phyloP scores from a whole-genome alignment of 192 early-diverging fungal genomes.

The Linderina pennispora region DNA sequence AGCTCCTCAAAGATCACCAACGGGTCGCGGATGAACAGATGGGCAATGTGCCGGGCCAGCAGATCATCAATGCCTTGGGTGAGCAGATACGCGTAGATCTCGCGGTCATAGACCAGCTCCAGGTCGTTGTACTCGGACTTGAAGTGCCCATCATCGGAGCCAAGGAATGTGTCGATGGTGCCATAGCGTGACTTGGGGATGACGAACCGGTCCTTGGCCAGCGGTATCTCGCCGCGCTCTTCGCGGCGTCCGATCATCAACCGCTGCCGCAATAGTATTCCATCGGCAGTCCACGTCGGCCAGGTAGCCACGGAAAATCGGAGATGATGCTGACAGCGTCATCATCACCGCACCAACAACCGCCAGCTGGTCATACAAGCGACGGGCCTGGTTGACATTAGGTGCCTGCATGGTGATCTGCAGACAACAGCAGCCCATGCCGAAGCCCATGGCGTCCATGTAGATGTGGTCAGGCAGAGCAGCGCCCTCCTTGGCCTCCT shows the following conservation, averaged over 20 bases:
- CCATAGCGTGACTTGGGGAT: slow-evolving; percentile 97
- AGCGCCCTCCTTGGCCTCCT: slow-evolving; percentile 64
- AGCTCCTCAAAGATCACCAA: slow-evolving; percentile 92
- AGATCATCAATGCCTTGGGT: slow-evolving; percentile 80
- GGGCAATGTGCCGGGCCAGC: slow-evolving; percentile 87
- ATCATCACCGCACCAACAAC: slow-evolving; percentile 90
- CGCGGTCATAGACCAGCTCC: slow-evolving; percentile 69
- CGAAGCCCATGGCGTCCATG: slow-evolving; percentile 98
- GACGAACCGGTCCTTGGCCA: slow-evolving; percentile 65
- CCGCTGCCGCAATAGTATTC: slow-evolving; percentile 90
- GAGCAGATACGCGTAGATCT: slow-evolving; percentile 66
- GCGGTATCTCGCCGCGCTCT: slow-evolving; percentile 76
- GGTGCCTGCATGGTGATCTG: slow-evolving; percentile 98
- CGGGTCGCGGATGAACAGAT: slow-evolving; percentile 98
- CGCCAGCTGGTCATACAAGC: slow-evolving; percentile 93
- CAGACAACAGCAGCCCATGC: slow-evolving; percentile 97
- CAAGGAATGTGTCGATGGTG: slow-evolving; percentile 86
- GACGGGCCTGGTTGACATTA: slow-evolving; percentile 83
- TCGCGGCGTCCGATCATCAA: slow-evolving; percentile 90
- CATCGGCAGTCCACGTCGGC: slow-evolving; percentile 96
- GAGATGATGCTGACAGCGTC: slow-evolving; percentile 86
- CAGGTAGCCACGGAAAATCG: slow-evolving; percentile 90
- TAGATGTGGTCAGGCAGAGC: slow-evolving; percentile 93
- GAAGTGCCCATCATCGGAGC: slow-evolving; percentile 59
- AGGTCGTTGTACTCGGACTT: slow-evolving; percentile 93